Base-by-base conservation (phyloP, 139 green algal genomes). In the Coelastrella sp. region DNA sequence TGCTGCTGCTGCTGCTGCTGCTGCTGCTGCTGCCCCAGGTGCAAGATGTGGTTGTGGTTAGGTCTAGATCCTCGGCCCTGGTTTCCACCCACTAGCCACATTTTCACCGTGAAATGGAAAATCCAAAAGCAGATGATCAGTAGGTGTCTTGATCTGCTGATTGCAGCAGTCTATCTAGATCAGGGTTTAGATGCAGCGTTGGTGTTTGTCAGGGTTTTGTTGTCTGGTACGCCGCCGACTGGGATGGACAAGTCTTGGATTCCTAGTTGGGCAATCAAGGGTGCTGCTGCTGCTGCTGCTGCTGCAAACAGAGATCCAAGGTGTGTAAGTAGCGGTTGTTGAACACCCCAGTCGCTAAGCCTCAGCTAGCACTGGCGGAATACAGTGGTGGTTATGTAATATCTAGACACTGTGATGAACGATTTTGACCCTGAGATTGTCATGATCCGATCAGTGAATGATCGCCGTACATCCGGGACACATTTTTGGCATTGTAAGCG, bases 21-120 rank as follows among this genome's bases (percentile, higher is more conserved):
- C 32, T 60, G 41, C 23, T 38, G 41, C 25, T 79, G 41, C 41
- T 81, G 73, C 27, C 32, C 21, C 75, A 82, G 75, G 53, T 38
- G 35, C 75, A 82, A 82, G 53, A 69, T 82, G 75, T 53, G 51
- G 75, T 35, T 69, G 35, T 59, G 35, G 75, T 25, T 71, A 4
- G 50, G 73, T 21, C 75, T 82, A 23, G 53, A 82, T 25, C 35
- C 53, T 25, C 21, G 23, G 5, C 35, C 75, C 9, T 64, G 62
- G 75, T 45, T 27, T 19, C 34, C 53, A 27, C 3, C 35, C 27
- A n/a, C 35, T 35, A 71, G 75, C 30, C n/a, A 38, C 35, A 51
- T 82, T 2, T 19, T 71, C 0, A 17, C 19, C 0, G 11, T 27
- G 17, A 82, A 66, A 30, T 80, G 72, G 72, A 80, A 80, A n/a